A percentile compares a stretch with the other conserved stretches of the same genome.
These are phyloP conservation scores for Dictyostelium citrinum DNA, from an alignment of 78 protist genomes.

Conservation along the genomic window DNA sequence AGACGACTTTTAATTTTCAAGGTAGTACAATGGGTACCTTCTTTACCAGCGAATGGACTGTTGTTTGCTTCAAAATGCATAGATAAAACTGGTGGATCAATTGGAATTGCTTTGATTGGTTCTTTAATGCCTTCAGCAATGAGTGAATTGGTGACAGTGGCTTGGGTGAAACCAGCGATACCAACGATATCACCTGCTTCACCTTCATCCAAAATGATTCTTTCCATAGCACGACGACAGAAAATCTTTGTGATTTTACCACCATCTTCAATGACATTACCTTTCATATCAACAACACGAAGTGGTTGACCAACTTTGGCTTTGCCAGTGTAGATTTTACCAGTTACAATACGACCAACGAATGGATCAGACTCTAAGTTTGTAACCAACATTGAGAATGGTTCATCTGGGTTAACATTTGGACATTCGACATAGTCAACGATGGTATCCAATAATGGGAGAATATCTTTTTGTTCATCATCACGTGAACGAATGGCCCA, in stretches of 20 bases:
- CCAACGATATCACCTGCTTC: conserved; percentile 93
- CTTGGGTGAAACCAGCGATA: conserved; percentile 80
- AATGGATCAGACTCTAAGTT: conserved; percentile 83
- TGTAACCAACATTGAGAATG: conserved; percentile 87
- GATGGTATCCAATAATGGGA: conserved; percentile 88
- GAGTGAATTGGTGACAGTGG: conserved; percentile 87
- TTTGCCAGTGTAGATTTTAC: conserved; percentile 81
- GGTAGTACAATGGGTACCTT: conserved; percentile 82
- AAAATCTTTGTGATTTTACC: conserved; percentile 81
- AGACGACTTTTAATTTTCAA: conserved; percentile 80
- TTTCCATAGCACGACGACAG: conserved; percentile 76
- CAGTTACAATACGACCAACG: conserved; percentile 90
- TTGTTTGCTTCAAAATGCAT: conserved; percentile 87
- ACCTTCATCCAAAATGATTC: conserved; percentile 76
- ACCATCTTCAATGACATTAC: conserved; percentile 53
- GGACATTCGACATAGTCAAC: conserved; percentile 41
- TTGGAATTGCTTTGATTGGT: conserved; percentile 75
- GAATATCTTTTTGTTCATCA: conserved; percentile 69
- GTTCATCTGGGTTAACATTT: conserved; percentile 40
- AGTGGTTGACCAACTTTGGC: conserved; percentile 80
- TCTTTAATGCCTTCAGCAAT: conserved; percentile 23
- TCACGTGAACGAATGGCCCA: conserved; percentile 46
- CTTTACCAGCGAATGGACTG: conserved; percentile 89
- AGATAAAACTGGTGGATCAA: conserved; percentile 92
- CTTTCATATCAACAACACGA: conserved; percentile 1